Percentiles rank a stretch among this genome's conserved stretches.
phyloP scores from a whole-genome alignment of 139 green algal genomes.

The Trebouxia sp. region DNA sequence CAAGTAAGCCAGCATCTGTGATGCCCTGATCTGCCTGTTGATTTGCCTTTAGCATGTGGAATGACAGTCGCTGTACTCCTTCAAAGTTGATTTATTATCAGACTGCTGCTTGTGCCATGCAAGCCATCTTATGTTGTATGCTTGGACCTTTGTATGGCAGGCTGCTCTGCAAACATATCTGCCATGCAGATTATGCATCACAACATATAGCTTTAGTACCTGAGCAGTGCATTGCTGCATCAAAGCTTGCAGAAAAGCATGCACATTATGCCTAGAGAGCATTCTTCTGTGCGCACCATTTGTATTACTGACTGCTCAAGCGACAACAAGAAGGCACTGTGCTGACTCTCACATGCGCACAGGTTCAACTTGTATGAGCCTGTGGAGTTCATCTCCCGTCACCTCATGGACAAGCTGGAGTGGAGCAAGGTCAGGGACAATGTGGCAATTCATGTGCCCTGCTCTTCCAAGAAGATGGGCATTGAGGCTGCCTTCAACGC shows the following conservation, averaged over 20 bases:
- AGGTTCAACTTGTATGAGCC: conserved; percentile 93
- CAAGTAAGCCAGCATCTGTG: conserved; percentile 33
- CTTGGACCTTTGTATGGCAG: too few species aligned
- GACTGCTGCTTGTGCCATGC: background rate
- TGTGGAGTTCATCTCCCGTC: conserved; percentile 92
- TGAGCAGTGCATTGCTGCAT: too few species aligned
- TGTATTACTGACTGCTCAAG: background rate
- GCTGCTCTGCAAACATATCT: too few species aligned
- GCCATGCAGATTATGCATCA: too few species aligned
- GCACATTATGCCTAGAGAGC: background rate
- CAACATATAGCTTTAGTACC: too few species aligned
- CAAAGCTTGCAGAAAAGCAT: too few species aligned
- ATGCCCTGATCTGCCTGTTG: background rate
- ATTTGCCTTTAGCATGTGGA: background rate
- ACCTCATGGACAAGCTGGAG: conserved; percentile 94
- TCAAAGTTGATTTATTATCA: background rate
- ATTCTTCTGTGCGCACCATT: background rate
- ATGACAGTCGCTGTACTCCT: background rate
- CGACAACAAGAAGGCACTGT: background rate
- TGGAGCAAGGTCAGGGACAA: conserved; percentile 82
- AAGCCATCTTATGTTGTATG: background rate
- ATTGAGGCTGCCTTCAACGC: conserved; percentile 80
- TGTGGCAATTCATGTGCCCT: conserved; percentile 94
- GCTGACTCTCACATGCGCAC: too few species aligned
- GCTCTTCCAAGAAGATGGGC: conserved; percentile 98